Percentiles rank a stretch among this genome's conserved stretches.
Evolutionary conservation across 139 green algal genomes (phyloP).

Genomic region (Microglena sp.): DNA sequence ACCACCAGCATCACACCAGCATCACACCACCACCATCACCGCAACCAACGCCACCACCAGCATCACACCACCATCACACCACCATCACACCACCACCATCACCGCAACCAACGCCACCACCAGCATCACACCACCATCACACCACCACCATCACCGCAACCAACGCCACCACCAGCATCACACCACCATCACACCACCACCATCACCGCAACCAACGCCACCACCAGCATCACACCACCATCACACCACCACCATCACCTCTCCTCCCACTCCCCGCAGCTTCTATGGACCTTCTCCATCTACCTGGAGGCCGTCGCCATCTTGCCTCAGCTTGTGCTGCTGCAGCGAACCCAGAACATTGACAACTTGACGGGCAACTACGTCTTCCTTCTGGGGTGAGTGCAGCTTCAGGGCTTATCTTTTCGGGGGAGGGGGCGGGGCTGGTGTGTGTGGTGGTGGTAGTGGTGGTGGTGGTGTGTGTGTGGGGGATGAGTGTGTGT

Average conservation of each 20-base stretch:
- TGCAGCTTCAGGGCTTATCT: neutral
- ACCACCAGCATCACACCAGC: no score
- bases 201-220: neutral
- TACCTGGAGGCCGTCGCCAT: constrained; percentile 98
- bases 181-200: neutral
- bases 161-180: no score
- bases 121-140: no score
- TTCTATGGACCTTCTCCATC: constrained; percentile 98
- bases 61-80: no score
- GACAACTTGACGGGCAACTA: constrained; percentile 99
- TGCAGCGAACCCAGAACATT: constrained; percentile 97
- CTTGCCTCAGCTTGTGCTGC: constrained; percentile 94
- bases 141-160: no score
- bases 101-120: no score
- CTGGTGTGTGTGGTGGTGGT: no score
- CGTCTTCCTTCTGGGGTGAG: constrained; percentile 86
- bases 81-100: no score
- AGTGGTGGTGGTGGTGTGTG: no score
- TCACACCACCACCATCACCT: neutral
- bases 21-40: no score
- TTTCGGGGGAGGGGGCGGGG: neutral
- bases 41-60: no score
- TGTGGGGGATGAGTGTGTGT: no score
- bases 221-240: neutral
- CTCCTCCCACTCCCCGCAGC: constrained; percentile 28